Evolutionary conservation across 2,329 filamentous ascomycete genomes (phyloP), one percentile per base, ranked within the genome.

Genomic region (Saccharata proteae): DNA sequence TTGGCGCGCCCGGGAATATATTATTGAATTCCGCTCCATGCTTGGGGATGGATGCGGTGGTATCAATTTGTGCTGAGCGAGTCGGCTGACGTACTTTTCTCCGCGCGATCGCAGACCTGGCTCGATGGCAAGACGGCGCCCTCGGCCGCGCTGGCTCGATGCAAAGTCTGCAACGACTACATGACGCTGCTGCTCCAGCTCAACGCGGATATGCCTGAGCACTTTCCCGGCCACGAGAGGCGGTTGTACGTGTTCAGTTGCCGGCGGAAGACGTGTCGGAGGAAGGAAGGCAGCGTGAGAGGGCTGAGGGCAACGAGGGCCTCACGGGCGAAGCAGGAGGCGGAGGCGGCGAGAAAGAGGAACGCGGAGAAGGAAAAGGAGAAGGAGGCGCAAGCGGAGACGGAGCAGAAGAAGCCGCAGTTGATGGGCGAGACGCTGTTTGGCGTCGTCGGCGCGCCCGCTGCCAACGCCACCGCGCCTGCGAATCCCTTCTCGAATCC

Each of bases 101-200:
- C 20, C n/a, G 20, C 13, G 7, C 10, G 14, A 14, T 11, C 13
- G 9, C 32, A 58, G 88, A 76, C 78, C 56, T 98, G 90, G 90
- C 64, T 93, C 21, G 77, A 86, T 43, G 57, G 68, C n/a, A 61
- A 67, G 32, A 71, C 67, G 23, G 65, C 80, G 4, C 81, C 88
- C 6, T 80, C 82, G 2, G 80, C 80, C 15, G 64, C 77, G 1
- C 68, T 93, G 7, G 84, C 81, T 14, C 79, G 77, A 57, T 98
- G 90, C 64, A 84, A 81, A 57, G 70, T 81, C 42, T 98, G 90
- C 71, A 81, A 84, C 43, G 71, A 76, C 31, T 59, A 83, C 31
- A 84, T 94, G 73, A 77, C 74, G 2, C 68, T 96, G 8, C 71
- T 98, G 3, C 70, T 98, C 27, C 85, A 98, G 56, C 70, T 98